phyloP scores from a whole-genome alignment of 2,329 filamentous ascomycete genomes.

The Boeremia lycopersici region DNA sequence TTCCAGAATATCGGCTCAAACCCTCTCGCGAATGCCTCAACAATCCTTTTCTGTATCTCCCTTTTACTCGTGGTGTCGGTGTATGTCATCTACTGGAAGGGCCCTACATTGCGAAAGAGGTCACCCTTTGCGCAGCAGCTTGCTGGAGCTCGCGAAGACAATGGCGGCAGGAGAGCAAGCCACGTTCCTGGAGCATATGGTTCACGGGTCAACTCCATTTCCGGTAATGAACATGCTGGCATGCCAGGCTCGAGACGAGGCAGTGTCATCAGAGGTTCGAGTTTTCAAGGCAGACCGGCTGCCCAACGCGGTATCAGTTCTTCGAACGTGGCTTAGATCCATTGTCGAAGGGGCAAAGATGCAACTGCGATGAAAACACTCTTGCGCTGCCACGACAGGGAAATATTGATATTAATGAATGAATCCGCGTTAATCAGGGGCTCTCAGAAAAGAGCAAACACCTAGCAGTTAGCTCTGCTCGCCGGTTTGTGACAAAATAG shows the following conservation, averaged over 20 bases:
- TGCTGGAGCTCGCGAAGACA: slow-evolving; percentile 38
- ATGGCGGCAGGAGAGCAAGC: slow-evolving; percentile 42
- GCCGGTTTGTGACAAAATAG: no score
- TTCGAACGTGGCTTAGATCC: neutral
- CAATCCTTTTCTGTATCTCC: slow-evolving; percentile 60
- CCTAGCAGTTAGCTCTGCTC: no score
- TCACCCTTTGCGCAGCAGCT: slow-evolving; percentile 61
- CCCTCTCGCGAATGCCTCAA: slow-evolving; percentile 60
- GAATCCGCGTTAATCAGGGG: no score
- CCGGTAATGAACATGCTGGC: slow-evolving; percentile 18
- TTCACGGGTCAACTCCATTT: slow-evolving; percentile 37
- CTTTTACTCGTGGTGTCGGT: slow-evolving; percentile 52
- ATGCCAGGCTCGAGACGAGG: slow-evolving; percentile 34
- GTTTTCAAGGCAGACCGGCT: slow-evolving; percentile 19
- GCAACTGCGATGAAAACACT: no score
- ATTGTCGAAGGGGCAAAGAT: neutral
- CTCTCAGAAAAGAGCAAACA: no score
- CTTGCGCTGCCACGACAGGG: no score
- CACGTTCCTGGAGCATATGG: slow-evolving; percentile 41
- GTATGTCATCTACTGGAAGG: slow-evolving; percentile 60
- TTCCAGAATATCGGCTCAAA: slow-evolving; percentile 52
- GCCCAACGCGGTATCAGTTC: slow-evolving; percentile 6
- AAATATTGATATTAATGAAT: no score
- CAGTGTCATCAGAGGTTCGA: slow-evolving; percentile 36
- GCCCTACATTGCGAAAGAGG: slow-evolving; percentile 58